These are phyloP conservation scores for Globisporangium emineosum DNA, from an alignment of 352 stramenopile species.

Conservation along the genomic window DNA sequence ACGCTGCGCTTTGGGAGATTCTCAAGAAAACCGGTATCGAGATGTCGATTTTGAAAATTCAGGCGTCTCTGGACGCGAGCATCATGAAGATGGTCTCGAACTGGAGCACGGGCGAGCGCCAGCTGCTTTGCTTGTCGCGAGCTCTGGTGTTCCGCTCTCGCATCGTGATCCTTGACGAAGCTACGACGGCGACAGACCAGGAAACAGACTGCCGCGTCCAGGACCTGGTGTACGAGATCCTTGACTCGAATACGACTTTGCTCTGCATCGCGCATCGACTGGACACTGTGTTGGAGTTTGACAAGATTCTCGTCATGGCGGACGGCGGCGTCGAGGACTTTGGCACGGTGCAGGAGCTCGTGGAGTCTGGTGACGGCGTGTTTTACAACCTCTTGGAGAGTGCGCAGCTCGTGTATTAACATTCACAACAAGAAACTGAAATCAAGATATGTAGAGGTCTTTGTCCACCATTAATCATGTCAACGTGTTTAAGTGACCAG, in stretches of 20 bases:
- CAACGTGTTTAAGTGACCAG: neutral
- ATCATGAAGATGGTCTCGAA: constrained; percentile 83
- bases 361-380: constrained; percentile 28
- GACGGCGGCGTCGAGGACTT: constrained; percentile 58
- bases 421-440: neutral
- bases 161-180: constrained; percentile 96
- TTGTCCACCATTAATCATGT: neutral
- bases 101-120: constrained; percentile 91
- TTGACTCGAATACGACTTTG: constrained; percentile 88
- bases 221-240: constrained; percentile 61
- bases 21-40: constrained; percentile 44
- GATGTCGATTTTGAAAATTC: constrained; percentile 28
- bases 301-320: constrained; percentile 87
- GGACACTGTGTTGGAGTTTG: constrained; percentile 91
- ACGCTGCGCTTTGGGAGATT: constrained; percentile 49
- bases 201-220: constrained; percentile 71
- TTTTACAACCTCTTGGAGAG: constrained; percentile 54
- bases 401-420: constrained; percentile 30
- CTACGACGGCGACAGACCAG: constrained; percentile 80
- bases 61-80: constrained; percentile 26
- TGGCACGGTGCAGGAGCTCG: constrained; percentile 38
- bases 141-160: constrained; percentile 83
- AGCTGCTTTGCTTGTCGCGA: constrained; percentile 92
- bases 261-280: constrained; percentile 94
- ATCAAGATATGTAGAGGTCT: neutral